These are phyloP conservation scores for Pseudopyrenochaeta lycopersici DNA, from an alignment of 2,329 filamentous ascomycete genomes.

Conservation along the genomic window DNA sequence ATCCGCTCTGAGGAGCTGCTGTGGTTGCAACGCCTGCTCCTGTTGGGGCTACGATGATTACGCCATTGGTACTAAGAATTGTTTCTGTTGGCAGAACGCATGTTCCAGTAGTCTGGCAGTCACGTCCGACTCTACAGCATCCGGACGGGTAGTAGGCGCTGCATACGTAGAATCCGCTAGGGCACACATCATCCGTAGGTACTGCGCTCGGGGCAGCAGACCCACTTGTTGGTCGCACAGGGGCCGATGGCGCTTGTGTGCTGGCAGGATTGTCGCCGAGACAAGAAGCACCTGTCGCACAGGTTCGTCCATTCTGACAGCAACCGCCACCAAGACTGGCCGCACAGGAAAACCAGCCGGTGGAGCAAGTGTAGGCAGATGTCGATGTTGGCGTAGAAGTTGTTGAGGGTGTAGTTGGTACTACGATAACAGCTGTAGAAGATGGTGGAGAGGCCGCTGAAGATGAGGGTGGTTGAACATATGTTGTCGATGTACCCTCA, in stretches of 20 bases:
- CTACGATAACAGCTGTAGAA: constrained; percentile 51
- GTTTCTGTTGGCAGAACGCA: constrained; percentile 71
- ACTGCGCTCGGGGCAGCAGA: constrained; percentile 67
- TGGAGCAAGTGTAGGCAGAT: constrained; percentile 54
- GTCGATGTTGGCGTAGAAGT: constrained; percentile 19
- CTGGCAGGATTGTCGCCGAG: constrained; percentile 42
- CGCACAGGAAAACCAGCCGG: constrained; percentile 57
- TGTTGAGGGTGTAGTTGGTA: constrained; percentile 42
- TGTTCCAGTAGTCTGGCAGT: constrained; percentile 78
- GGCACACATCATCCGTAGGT: constrained; percentile 74
- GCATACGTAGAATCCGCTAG: constrained; percentile 92
- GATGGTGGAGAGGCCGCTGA: constrained; percentile 35
- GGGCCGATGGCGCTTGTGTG: constrained; percentile 49
- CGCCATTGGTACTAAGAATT: constrained; percentile 69
- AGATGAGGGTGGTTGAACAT: constrained; percentile 42
- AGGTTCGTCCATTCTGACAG: constrained; percentile 57
- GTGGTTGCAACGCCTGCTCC: constrained; percentile 54
- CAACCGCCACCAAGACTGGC: constrained; percentile 59
- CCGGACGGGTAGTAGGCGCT: constrained; percentile 81
- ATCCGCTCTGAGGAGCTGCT: constrained; percentile 50
- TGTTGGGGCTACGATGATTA: constrained; percentile 74
- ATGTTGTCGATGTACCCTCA: constrained; percentile 40
- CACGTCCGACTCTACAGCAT: constrained; percentile 86
- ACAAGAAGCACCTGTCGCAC: constrained; percentile 53
- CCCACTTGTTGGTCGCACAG: constrained; percentile 54